A percentile compares a stretch with the other conserved stretches of the same genome.
Conservation (phyloP, 805 yeast species). For the Candida namnaoensis region DNA sequence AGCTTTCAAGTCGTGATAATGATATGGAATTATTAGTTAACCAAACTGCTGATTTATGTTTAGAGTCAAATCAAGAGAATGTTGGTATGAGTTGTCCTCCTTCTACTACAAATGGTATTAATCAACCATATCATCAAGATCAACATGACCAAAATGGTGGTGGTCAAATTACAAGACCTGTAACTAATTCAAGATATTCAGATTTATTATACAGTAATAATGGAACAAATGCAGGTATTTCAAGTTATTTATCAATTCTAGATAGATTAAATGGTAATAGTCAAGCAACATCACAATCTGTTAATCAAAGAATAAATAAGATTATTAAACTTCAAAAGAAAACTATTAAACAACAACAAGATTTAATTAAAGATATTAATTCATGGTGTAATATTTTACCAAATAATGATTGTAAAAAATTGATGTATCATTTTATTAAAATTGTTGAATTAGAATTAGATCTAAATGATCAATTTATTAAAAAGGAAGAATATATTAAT, state of each 20-base stretch:
- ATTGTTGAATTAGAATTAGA: conserved; percentile 29
- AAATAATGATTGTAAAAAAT: conserved; percentile 26
- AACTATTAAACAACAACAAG: conserved; percentile 24
- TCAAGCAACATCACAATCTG: conserved; percentile 17
- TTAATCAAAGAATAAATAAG: conserved; percentile 25
- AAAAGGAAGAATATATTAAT: conserved; percentile 34
- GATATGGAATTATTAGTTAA: neutral
- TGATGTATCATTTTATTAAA: conserved; percentile 31
- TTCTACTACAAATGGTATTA: no score
- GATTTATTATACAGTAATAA: neutral
- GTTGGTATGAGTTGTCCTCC: no score
- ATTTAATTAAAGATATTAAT: conserved; percentile 29
- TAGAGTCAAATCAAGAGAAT: neutral
- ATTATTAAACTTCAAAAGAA: conserved; percentile 31
- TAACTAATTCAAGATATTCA: conserved; percentile 1
- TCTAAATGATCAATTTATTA: conserved; percentile 26
- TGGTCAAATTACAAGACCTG: neutral
- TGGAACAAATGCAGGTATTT: neutral
- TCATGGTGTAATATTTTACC: conserved; percentile 34
- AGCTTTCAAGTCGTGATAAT: conserved; percentile 8
- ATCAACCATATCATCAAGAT: no score
- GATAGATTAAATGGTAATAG: conserved; percentile 12
- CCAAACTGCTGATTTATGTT: neutral
- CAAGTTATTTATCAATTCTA: conserved; percentile 10
- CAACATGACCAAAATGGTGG: neutral